Evolutionary conservation across 441 rosid genomes (phyloP).

Genomic region (Macaranga tanarius): DNA sequence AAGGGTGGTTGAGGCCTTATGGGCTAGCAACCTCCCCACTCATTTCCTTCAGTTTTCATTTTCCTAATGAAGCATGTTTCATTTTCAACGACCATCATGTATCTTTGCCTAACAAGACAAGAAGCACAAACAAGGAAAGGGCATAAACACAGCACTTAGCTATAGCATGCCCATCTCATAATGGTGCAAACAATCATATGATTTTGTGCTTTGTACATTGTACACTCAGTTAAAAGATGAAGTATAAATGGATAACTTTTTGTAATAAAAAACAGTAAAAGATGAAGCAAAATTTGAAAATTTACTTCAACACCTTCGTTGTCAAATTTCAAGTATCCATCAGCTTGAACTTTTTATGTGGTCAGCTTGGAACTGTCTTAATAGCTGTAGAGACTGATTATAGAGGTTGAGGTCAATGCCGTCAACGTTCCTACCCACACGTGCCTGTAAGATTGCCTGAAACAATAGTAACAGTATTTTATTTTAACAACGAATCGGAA

Average conservation of each 20-base stretch:
- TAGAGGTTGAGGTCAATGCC: conserved; percentile 71
- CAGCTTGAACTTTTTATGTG: conserved; percentile 21
- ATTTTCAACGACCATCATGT: no score
- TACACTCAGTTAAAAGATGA: no score
- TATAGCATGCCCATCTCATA: neutral
- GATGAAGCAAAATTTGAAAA: no score
- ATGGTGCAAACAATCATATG: no score
- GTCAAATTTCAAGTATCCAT: neutral
- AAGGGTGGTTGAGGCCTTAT: no score
- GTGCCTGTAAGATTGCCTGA: conserved; percentile 61
- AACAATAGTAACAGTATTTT: conserved; percentile 3
- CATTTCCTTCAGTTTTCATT: no score
- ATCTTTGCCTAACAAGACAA: neutral
- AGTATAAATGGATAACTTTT: no score
- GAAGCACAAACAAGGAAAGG: neutral
- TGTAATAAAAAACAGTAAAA: no score
- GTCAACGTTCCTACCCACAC: conserved; percentile 69
- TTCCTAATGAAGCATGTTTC: no score
- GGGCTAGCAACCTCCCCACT: no score
- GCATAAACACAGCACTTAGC: neutral
- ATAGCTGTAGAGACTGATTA: conserved; percentile 46
- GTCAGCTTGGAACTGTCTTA: conserved; percentile 51
- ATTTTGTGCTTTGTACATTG: no score
- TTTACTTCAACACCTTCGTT: no score
- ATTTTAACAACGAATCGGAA: neutral